A percentile compares a stretch with the other conserved stretches of the same genome.
These are phyloP conservation scores for Fusarium setosum DNA, from an alignment of 2,329 filamentous ascomycete species.

Conservation along the genomic window DNA sequence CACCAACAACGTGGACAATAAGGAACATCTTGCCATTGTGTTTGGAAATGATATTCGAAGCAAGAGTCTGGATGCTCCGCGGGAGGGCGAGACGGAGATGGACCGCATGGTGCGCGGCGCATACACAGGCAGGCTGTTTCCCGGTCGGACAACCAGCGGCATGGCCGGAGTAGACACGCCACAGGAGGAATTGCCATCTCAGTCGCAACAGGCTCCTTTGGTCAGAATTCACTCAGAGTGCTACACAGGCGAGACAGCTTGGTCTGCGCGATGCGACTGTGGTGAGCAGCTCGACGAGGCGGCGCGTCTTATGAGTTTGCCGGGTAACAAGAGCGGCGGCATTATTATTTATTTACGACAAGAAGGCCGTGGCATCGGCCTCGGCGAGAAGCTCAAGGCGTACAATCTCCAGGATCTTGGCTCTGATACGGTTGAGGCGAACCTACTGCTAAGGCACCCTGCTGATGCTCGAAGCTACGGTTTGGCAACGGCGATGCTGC, in stretches of 20 bases:
- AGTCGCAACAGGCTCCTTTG: slow-evolving; percentile 64
- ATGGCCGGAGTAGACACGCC: slow-evolving; percentile 56
- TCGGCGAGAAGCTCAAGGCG: slow-evolving; percentile 95
- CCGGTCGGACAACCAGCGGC: slow-evolving; percentile 82
- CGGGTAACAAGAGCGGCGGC: slow-evolving; percentile 73
- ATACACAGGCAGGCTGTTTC: slow-evolving; percentile 88
- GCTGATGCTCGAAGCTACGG: slow-evolving; percentile 96
- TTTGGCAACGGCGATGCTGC: slow-evolving; percentile 93
- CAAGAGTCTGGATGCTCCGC: slow-evolving; percentile 74
- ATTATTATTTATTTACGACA: slow-evolving; percentile 97
- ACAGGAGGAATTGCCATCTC: slow-evolving; percentile 18
- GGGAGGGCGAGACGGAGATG: slow-evolving; percentile 84
- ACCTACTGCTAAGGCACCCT: slow-evolving; percentile 88
- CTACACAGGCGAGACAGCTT: slow-evolving; percentile 98
- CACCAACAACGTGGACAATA: slow-evolving; percentile 90
- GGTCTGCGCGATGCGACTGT: slow-evolving; percentile 97
- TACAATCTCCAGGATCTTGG: slow-evolving; percentile 98
- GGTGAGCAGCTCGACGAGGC: slow-evolving; percentile 98
- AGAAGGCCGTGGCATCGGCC: slow-evolving; percentile 93
- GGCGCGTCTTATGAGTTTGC: slow-evolving; percentile 88
- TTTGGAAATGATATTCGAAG: slow-evolving; percentile 89
- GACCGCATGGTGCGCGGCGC: slow-evolving; percentile 95
- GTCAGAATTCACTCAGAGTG: slow-evolving; percentile 98
- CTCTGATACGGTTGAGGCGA: slow-evolving; percentile 97
- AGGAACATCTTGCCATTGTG: slow-evolving; percentile 97